Conservation (phyloP, 2,329 filamentous ascomycete genomes). For the Penicillium sp. region DNA sequence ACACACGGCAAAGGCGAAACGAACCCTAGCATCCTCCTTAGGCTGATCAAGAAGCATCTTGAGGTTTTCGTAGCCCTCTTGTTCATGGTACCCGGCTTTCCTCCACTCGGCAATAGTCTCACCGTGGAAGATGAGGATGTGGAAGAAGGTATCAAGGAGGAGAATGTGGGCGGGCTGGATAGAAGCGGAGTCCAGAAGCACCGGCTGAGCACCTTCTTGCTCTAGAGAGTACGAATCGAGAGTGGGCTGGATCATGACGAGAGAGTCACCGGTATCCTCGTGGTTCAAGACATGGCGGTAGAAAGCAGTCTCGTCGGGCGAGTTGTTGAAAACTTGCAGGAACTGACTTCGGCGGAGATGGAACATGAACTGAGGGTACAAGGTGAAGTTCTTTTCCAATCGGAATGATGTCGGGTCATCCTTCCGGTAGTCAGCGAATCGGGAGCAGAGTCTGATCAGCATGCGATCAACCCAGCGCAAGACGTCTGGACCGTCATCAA, state of each 20-base stretch:
- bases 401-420: conserved; percentile 97
- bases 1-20: conserved; percentile 31
- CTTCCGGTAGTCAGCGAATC: conserved; percentile 97
- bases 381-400: conserved; percentile 96
- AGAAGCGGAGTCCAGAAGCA: conserved; percentile 92
- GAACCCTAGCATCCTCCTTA: conserved; percentile 91
- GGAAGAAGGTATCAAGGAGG: conserved; percentile 97
- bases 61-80: conserved; percentile 98
- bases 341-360: conserved; percentile 96
- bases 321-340: conserved; percentile 99
- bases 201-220: conserved; percentile 85
- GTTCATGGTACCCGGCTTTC: conserved; percentile 95
- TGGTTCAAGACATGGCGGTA: conserved; percentile 96
- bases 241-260: conserved; percentile 98
- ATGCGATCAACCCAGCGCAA: conserved; percentile 97
- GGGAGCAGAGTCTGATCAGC: conserved; percentile 92
- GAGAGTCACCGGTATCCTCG: conserved; percentile 92
- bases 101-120: conserved; percentile 98
- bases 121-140: conserved; percentile 98
- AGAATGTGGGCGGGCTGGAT: conserved; percentile 94
- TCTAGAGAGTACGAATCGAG: conserved; percentile 97
- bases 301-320: conserved; percentile 98
- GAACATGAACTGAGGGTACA: conserved; percentile 99
- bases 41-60: conserved; percentile 81
- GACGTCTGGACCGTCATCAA: conserved; percentile 97